phyloP scores from a whole-genome alignment of 2,329 filamentous ascomycete species.

The Phialophora macrospora region DNA sequence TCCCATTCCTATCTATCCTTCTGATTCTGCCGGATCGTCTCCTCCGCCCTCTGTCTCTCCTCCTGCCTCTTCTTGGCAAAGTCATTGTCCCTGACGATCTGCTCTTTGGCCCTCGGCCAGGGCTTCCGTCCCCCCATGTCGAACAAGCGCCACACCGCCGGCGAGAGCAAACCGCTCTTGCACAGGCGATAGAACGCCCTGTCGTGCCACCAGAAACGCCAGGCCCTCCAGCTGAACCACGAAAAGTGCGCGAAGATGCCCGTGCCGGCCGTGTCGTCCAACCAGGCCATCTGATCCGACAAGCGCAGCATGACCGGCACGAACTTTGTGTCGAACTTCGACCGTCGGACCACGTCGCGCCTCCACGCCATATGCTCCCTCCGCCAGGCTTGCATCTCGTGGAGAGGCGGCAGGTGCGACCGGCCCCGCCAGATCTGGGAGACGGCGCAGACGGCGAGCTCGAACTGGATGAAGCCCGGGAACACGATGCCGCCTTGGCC shows the following conservation, averaged over 20 bases:
- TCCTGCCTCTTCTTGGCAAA: constrained; percentile 11
- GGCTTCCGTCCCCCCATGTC: constrained; percentile 48
- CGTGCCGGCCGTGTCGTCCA: constrained; percentile 52
- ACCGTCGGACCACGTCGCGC: neutral
- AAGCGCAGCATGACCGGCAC: constrained; percentile 42
- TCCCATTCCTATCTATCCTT: neutral
- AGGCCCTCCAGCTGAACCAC: constrained; percentile 46
- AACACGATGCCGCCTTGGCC: constrained; percentile 46
- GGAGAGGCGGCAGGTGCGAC: constrained; percentile 45
- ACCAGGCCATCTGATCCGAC: constrained; percentile 48
- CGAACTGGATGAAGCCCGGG: constrained; percentile 49
- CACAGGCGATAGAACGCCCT: constrained; percentile 47
- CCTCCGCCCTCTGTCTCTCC: constrained; percentile 13
- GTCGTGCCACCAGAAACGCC: constrained; percentile 52
- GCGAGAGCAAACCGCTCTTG: constrained; percentile 50
- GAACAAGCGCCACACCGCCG: constrained; percentile 51
- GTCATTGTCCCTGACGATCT: constrained; percentile 28
- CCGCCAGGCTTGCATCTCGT: constrained; percentile 48
- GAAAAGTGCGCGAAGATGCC: constrained; percentile 50
- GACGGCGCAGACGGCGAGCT: constrained; percentile 54
- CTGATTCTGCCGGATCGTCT: neutral
- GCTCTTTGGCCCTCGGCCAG: constrained; percentile 49
- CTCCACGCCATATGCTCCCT: constrained; percentile 44
- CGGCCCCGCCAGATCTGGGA: constrained; percentile 53
- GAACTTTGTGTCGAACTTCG: constrained; percentile 1